Evolutionary conservation across 345 rosid genomes (phyloP).

Genomic region (Salix purpurea): DNA sequence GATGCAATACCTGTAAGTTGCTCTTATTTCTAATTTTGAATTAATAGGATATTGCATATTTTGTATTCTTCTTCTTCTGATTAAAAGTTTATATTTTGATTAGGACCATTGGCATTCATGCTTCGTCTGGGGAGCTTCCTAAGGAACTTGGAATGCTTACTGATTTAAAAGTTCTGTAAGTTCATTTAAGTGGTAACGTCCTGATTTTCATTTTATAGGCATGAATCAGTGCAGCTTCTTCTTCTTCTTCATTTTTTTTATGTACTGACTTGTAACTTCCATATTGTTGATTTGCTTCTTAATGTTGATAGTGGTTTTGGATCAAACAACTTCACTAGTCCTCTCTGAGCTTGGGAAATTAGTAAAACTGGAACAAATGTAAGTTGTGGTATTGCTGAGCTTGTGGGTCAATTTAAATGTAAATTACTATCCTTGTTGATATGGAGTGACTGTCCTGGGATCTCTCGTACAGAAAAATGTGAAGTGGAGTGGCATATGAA

Average conservation of each 20-base stretch:
- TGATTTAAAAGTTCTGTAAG: constrained; percentile 49
- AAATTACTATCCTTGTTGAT: too few species aligned
- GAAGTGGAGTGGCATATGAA: too few species aligned
- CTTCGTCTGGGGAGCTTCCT: constrained; percentile 62
- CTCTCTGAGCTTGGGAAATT: too few species aligned
- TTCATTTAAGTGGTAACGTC: not conserved
- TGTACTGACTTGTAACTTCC: too few species aligned
- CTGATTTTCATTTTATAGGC: not conserved
- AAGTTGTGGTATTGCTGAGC: too few species aligned
- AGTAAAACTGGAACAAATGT: too few species aligned
- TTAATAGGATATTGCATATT: not conserved
- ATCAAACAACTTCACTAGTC: too few species aligned
- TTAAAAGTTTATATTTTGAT: not conserved
- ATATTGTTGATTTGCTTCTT: too few species aligned
- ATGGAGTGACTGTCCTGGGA: too few species aligned
- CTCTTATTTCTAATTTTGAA: not conserved
- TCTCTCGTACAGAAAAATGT: too few species aligned
- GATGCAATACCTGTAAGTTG: constrained; percentile 58
- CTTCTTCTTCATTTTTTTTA: too few species aligned
- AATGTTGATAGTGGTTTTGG: constrained; percentile 24
- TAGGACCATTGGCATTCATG: constrained; percentile 55
- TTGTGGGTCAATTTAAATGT: too few species aligned
- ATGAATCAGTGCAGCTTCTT: not conserved
- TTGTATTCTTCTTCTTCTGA: not conserved
- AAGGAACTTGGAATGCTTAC: constrained; percentile 61